Conservation (phyloP, 1,284 basidiomycete species). For the Apiotrichum domesticum region DNA sequence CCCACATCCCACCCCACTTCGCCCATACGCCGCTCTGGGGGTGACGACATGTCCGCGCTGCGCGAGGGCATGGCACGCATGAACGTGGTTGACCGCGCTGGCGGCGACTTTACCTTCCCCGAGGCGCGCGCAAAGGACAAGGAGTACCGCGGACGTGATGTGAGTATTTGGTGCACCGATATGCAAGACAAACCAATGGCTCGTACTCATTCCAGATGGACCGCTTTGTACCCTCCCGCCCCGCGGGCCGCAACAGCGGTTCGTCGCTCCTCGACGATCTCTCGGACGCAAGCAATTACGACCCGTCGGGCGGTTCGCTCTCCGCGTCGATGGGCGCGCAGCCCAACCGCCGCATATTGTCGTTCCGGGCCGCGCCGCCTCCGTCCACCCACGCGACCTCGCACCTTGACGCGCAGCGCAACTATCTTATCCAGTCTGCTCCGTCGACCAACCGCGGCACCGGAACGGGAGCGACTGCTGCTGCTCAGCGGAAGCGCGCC, state of each 20-base stretch:
- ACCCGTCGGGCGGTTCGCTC: conserved; percentile 27
- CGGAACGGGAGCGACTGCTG: conserved; percentile 14
- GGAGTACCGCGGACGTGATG: conserved; percentile 13
- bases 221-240: conserved; percentile 45
- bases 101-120: conserved; percentile 13
- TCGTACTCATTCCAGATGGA: conserved; percentile 31
- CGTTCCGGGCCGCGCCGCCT: conserved; percentile 43
- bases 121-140: conserved; percentile 3
- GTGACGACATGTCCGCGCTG: conserved; percentile 22
- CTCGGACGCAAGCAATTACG: conserved; percentile 24
- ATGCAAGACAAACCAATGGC: too few species aligned
- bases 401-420: conserved; percentile 40
- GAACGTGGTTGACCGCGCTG: conserved; percentile 30
- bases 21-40: conserved; percentile 1
- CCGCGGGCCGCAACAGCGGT: conserved; percentile 20
- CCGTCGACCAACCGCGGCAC: conserved; percentile 26
- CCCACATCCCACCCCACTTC: conserved; percentile 10
- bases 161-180: not conserved
- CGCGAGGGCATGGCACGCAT: conserved; percentile 40
- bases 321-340: conserved; percentile 29
- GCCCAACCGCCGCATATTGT: conserved; percentile 39
- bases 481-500: conserved; percentile 28
- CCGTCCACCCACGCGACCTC: conserved; percentile 39
- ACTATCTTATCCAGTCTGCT: conserved; percentile 36
- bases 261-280: conserved; percentile 24